Evolutionary conservation across 305 asterid species (phyloP).

Genomic region (Fraxinus greggii): DNA sequence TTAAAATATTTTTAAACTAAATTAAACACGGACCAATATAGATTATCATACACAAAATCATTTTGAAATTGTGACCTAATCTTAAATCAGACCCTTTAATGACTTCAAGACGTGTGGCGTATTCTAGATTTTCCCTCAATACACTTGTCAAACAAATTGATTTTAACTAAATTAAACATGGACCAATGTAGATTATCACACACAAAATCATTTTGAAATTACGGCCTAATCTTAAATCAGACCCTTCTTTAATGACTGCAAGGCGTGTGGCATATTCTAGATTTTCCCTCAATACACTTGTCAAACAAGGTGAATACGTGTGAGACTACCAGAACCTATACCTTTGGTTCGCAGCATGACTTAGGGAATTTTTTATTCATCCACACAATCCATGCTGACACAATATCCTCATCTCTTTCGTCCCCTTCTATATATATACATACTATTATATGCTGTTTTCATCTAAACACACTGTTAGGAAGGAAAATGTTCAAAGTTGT

Average conservation of each 20-base stretch:
- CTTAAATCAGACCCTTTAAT: neutral
- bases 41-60: neutral
- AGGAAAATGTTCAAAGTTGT: slow-evolving; percentile 24
- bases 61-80: neutral
- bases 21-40: too few species aligned
- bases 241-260: neutral
- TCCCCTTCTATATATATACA: neutral
- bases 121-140: neutral
- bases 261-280: neutral
- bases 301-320: slow-evolving; percentile 27
- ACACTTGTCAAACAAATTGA: neutral
- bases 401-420: neutral
- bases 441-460: neutral
- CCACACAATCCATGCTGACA: neutral
- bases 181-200: too few species aligned
- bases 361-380: neutral
- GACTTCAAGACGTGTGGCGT: too few species aligned
- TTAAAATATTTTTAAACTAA: neutral
- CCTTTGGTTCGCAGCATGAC: slow-evolving; percentile 14
- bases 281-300: neutral
- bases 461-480: neutral
- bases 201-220: too few species aligned
- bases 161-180: too few species aligned
- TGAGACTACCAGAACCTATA: slow-evolving; percentile 14
- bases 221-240: neutral